Evolutionary conservation across 1,284 basidiomycete genomes (phyloP).

Genomic region (Trametes sp.): DNA sequence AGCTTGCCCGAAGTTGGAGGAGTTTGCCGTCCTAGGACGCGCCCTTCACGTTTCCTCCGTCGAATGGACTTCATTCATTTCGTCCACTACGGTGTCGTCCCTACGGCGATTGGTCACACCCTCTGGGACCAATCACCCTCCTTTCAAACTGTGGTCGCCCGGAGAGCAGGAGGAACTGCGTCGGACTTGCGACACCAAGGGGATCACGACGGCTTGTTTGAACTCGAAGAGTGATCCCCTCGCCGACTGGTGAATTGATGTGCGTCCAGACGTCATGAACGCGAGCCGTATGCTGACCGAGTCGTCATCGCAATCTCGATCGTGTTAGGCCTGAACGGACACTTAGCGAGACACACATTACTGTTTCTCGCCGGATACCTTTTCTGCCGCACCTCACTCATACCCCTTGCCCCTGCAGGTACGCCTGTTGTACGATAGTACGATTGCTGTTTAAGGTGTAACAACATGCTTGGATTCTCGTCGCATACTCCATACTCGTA

Average conservation of each 20-base stretch:
- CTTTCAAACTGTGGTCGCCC: conserved; percentile 48
- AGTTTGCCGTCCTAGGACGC: conserved; percentile 50
- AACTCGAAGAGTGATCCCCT: not conserved
- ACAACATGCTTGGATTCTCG: not conserved
- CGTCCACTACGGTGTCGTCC: conserved; percentile 43
- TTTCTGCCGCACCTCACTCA: not conserved
- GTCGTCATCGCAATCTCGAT: too few species aligned
- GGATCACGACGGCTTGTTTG: conserved; percentile 12
- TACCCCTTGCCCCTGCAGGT: conserved; percentile 6
- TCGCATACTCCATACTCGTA: conserved; percentile 2
- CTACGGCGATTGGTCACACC: conserved; percentile 49
- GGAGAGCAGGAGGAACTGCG: conserved; percentile 38
- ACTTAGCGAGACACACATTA: too few species aligned
- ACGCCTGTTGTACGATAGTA: not conserved
- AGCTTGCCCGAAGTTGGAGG: conserved; percentile 49
- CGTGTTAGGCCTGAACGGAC: too few species aligned
- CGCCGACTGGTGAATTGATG: conserved; percentile 2
- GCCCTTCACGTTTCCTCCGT: conserved; percentile 43
- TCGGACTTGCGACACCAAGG: conserved; percentile 38
- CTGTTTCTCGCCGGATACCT: not conserved
- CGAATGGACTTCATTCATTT: conserved; percentile 52
- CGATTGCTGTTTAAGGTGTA: not conserved
- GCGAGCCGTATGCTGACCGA: not conserved
- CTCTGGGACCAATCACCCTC: conserved; percentile 48
- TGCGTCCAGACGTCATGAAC: not conserved